Conservation (phyloP, 768 basidiomycete genomes). For the Hysterangium stoloniferum region DNA sequence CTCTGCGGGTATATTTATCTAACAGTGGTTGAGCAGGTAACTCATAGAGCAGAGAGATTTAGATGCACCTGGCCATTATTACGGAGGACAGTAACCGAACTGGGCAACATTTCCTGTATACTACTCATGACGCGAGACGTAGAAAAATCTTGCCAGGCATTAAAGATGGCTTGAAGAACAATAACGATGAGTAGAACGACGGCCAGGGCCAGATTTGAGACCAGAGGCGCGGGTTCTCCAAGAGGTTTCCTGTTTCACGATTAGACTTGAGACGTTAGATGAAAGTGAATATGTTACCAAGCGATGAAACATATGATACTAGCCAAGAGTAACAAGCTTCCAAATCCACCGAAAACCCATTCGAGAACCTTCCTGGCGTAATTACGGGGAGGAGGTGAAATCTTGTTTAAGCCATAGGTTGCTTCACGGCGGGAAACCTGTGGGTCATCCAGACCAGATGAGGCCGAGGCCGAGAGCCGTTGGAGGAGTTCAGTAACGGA, state of each 20-base stretch:
- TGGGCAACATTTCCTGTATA: constrained; percentile 58
- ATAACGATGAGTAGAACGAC: constrained; percentile 43
- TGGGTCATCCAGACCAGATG: constrained; percentile 39
- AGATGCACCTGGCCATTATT: constrained; percentile 32
- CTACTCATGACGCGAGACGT: constrained; percentile 53
- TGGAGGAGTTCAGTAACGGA: constrained; percentile 32
- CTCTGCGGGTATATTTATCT: constrained; percentile 43
- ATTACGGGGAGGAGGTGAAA: constrained; percentile 41
- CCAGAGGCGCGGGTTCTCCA: constrained; percentile 46
- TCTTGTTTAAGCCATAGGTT: constrained; percentile 40
- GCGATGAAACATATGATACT: constrained; percentile 49
- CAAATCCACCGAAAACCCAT: constrained; percentile 50
- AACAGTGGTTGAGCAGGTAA: constrained; percentile 15
- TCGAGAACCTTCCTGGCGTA: constrained; percentile 36
- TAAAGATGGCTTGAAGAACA: constrained; percentile 33
- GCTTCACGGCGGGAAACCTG: constrained; percentile 41
- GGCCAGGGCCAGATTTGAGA: constrained; percentile 53
- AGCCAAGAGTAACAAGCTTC: constrained; percentile 35
- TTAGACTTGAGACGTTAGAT: background rate
- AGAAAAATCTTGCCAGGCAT: constrained; percentile 49
- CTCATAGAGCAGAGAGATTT: background rate
- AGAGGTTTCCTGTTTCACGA: constrained; percentile 44
- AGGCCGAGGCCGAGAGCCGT: constrained; percentile 36
- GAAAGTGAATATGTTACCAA: constrained; percentile 23
- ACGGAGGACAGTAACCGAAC: constrained; percentile 54